Percentiles rank a stretch among this genome's conserved stretches.
phyloP scores from a whole-genome alignment of 2,329 filamentous ascomycete genomes.

The Exserohilum rostratum region DNA sequence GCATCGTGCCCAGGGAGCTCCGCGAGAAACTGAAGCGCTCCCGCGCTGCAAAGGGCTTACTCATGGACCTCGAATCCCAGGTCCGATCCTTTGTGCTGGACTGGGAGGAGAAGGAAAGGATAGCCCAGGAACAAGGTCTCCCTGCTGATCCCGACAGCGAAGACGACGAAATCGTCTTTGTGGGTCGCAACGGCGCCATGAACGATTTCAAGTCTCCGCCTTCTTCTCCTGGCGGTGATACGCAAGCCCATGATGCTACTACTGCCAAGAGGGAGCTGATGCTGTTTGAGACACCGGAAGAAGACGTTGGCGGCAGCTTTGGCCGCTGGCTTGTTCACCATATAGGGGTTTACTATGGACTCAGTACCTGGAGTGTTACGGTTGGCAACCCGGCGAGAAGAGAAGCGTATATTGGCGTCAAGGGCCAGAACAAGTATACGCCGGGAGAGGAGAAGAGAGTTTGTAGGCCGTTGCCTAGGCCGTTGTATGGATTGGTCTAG shows the following conservation, averaged over 20 bases:
- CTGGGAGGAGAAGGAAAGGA: conserved; percentile 63
- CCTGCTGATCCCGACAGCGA: conserved; percentile 60
- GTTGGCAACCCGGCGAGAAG: conserved; percentile 72
- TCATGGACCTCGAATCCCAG: conserved; percentile 84
- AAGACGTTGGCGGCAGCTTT: conserved; percentile 79
- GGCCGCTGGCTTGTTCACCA: conserved; percentile 93
- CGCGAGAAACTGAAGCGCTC: conserved; percentile 79
- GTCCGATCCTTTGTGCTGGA: conserved; percentile 74
- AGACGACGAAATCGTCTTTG: conserved; percentile 92
- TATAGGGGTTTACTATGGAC: conserved; percentile 89
- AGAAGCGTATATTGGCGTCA: conserved; percentile 82
- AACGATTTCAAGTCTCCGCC: conserved; percentile 59
- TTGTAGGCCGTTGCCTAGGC: conserved; percentile 40
- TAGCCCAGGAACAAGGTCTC: conserved; percentile 54
- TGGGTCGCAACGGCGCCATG: conserved; percentile 72
- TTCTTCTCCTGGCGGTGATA: neutral
- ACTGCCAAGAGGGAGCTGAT: conserved; percentile 68
- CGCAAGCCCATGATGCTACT: conserved; percentile 51
- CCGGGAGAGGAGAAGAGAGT: conserved; percentile 17
- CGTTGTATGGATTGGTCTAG: conserved; percentile 46
- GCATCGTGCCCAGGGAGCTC: conserved; percentile 76
- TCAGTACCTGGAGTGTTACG: conserved; percentile 81
- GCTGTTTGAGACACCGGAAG: conserved; percentile 79
- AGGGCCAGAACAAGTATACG: conserved; percentile 52
- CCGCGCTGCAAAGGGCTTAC: conserved; percentile 77